phyloP scores from a whole-genome alignment of 805 yeast species.

The Barnettozyma sp. region DNA sequence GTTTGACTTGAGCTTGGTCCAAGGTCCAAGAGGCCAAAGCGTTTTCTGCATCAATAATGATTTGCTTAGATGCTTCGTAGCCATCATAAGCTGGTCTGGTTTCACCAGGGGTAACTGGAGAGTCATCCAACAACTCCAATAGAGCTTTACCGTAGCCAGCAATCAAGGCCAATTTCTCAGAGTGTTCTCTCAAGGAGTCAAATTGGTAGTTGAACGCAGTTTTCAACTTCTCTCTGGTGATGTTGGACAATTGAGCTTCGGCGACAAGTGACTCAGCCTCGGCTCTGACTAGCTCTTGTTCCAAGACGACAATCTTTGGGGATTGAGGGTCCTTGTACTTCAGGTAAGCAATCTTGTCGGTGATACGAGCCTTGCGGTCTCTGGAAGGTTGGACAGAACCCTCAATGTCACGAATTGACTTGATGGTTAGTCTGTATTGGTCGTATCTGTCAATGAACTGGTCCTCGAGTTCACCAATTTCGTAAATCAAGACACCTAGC shows the following conservation, averaged over 20 bases:
- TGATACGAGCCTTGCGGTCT: conserved; percentile 95
- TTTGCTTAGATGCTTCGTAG: conserved; percentile 95
- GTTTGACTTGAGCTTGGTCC: conserved; percentile 92
- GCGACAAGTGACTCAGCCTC: conserved; percentile 99
- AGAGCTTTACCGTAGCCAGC: conserved; percentile 99
- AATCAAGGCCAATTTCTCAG: conserved; percentile 93
- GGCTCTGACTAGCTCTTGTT: conserved; percentile 97
- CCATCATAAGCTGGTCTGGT: conserved; percentile 98
- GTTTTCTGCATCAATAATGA: conserved; percentile 92
- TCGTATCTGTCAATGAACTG: conserved; percentile 97
- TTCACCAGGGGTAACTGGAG: conserved; percentile 99
- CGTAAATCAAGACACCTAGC: conserved; percentile 91
- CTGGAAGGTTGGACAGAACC: conserved; percentile 97
- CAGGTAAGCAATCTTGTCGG: conserved; percentile 95
- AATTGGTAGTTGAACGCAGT: conserved; percentile 96
- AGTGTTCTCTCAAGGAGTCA: conserved; percentile 88
- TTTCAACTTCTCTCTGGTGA: conserved; percentile 96
- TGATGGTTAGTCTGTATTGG: conserved; percentile 93
- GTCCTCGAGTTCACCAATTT: conserved; percentile 96
- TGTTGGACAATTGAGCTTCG: conserved; percentile 96
- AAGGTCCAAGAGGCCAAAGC: conserved; percentile 96
- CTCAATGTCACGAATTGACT: conserved; percentile 93
- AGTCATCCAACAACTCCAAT: conserved; percentile 90
- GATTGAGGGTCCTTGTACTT: conserved; percentile 98
- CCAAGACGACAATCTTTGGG: conserved; percentile 89